These are phyloP conservation scores for Penicillium nordicum DNA, from an alignment of 2,329 filamentous ascomycete species.

Conservation along the genomic window DNA sequence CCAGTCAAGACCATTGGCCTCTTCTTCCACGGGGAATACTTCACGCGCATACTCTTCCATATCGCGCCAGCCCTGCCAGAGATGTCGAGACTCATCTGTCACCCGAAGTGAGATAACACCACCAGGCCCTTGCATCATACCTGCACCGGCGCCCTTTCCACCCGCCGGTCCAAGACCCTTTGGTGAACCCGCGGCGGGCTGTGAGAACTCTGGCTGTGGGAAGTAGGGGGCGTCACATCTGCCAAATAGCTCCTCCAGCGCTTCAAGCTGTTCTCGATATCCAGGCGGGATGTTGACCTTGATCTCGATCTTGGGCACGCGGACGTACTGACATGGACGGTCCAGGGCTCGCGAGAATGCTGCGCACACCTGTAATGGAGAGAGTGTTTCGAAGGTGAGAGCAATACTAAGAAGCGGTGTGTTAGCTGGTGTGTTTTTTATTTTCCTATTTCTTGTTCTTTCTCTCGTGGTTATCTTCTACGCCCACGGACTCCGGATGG, in stretches of 20 bases:
- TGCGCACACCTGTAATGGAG: slow-evolving; percentile 75
- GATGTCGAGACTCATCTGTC: slow-evolving; percentile 69
- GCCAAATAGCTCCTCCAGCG: slow-evolving; percentile 59
- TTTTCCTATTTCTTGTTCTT: neutral
- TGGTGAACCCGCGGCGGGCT: slow-evolving; percentile 37
- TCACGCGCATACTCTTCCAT: slow-evolving; percentile 94
- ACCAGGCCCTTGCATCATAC: slow-evolving; percentile 54
- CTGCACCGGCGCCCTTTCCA: slow-evolving; percentile 40
- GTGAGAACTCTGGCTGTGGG: slow-evolving; percentile 55
- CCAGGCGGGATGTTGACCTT: slow-evolving; percentile 81
- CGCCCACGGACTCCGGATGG: neutral
- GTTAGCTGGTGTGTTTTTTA: slow-evolving; percentile 7
- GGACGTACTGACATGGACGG: slow-evolving; percentile 73
- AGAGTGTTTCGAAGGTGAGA: slow-evolving; percentile 84
- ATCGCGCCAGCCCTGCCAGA: slow-evolving; percentile 89
- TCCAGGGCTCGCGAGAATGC: slow-evolving; percentile 76
- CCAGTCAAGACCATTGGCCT: slow-evolving; percentile 90
- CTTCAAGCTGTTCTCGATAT: slow-evolving; percentile 81
- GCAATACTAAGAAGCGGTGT: slow-evolving; percentile 62
- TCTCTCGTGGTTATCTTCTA: neutral
- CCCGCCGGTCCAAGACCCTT: slow-evolving; percentile 38
- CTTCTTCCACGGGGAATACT: slow-evolving; percentile 90
- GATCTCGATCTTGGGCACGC: slow-evolving; percentile 70
- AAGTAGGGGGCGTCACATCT: slow-evolving; percentile 61
- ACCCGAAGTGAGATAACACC: slow-evolving; percentile 61